Conservation (phyloP, 2,329 filamentous ascomycete genomes). For the Dothideomycetes sp. region DNA sequence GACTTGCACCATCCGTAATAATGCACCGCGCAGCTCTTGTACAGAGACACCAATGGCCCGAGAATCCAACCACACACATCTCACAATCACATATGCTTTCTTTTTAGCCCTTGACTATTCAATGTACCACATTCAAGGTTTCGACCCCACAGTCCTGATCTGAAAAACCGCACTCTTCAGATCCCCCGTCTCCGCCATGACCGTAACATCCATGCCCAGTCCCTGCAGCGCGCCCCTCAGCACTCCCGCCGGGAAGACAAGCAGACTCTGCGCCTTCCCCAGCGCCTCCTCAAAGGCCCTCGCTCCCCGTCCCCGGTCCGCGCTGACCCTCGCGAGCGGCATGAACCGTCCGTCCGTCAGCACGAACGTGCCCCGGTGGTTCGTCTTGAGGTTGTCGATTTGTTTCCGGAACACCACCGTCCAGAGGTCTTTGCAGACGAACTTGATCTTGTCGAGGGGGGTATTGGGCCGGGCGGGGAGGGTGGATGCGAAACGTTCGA, state of each 20-base stretch:
- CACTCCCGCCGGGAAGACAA: constrained; percentile 85
- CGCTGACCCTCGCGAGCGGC: constrained; percentile 80
- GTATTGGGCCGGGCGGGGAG: constrained; percentile 71
- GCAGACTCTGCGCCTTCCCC: constrained; percentile 75
- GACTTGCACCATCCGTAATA: too few relatives aligned
- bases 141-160: constrained; percentile 70
- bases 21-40: too few relatives aligned
- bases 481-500: constrained; percentile 71
- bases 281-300: constrained; percentile 37
- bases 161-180: constrained; percentile 87
- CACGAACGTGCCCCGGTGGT: constrained; percentile 93
- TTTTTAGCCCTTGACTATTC: too few relatives aligned
- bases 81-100: too few relatives aligned
- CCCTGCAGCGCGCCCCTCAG: constrained; percentile 87
- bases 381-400: constrained; percentile 97
- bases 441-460: constrained; percentile 93
- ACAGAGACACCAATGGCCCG: too few relatives aligned
- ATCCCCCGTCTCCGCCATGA: constrained; percentile 81
- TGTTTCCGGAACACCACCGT: constrained; percentile 90
- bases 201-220: constrained; percentile 79
- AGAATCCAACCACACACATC: too few relatives aligned
- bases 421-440: constrained; percentile 98
- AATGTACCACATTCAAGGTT: constrained; percentile 52
- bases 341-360: constrained; percentile 88
- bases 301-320: constrained; percentile 38